Percentiles rank a stretch among this genome's conserved stretches.
Conservation (phyloP, 352 stramenopile species). For the Paralagenidium karlingii region DNA sequence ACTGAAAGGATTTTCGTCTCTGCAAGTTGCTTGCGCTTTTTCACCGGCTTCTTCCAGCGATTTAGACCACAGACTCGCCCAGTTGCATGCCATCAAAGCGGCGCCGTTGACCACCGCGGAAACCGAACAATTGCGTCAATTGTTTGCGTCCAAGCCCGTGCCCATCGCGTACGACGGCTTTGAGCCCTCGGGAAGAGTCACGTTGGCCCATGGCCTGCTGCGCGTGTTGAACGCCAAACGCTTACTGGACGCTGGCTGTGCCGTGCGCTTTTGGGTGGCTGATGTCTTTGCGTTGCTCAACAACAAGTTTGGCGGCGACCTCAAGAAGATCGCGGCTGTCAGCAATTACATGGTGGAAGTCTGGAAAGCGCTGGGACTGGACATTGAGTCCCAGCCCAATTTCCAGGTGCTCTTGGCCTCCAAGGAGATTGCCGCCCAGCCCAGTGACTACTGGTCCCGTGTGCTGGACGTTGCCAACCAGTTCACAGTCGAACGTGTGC, state of each 20-base stretch:
- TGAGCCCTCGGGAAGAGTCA: slow-evolving; percentile 96
- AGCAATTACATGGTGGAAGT: slow-evolving; percentile 97
- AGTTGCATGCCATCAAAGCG: slow-evolving; percentile 37
- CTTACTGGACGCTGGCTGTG: slow-evolving; percentile 84
- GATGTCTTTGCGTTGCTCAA: slow-evolving; percentile 99
- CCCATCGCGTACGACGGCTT: slow-evolving; percentile 96
- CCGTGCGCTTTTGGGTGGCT: slow-evolving; percentile 97
- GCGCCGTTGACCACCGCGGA: slow-evolving; percentile 18
- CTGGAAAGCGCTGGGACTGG: slow-evolving; percentile 97
- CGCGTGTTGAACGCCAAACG: slow-evolving; percentile 91
- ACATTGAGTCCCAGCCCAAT: slow-evolving; percentile 80
- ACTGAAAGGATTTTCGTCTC: too few species aligned
- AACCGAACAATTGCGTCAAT: slow-evolving; percentile 58
- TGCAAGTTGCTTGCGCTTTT: too few species aligned
- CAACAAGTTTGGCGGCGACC: slow-evolving; percentile 98
- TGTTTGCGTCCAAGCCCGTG: slow-evolving; percentile 72
- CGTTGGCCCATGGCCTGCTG: slow-evolving; percentile 93
- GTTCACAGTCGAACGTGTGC: slow-evolving; percentile 88
- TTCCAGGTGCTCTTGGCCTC: slow-evolving; percentile 98
- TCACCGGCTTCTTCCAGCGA: slow-evolving; percentile 19
- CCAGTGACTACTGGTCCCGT: slow-evolving; percentile 86
- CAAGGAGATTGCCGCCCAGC: slow-evolving; percentile 84
- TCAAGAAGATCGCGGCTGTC: slow-evolving; percentile 93
- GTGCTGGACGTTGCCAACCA: slow-evolving; percentile 86
- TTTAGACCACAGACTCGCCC: slow-evolving; percentile 48